These are phyloP conservation scores for Ophiostoma sp. DNA, from an alignment of 2,329 filamentous ascomycete genomes.

Conservation along the genomic window DNA sequence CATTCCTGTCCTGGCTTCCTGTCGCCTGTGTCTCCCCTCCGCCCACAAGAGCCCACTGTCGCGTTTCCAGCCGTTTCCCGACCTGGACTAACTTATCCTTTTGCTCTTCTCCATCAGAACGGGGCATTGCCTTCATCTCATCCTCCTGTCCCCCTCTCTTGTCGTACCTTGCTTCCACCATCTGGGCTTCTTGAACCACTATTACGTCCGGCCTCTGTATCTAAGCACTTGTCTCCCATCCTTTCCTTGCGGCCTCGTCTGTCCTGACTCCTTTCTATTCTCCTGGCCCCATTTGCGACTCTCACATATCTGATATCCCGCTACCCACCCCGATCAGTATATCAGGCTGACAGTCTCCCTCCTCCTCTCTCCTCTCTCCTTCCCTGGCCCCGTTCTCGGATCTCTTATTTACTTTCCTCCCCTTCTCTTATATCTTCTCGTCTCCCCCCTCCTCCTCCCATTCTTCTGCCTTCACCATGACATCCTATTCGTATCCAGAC, in stretches of 20 bases:
- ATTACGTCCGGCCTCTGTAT: not conserved
- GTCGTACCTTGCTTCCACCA: not conserved
- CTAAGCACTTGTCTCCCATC: not conserved
- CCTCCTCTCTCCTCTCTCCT: conserved; percentile 11
- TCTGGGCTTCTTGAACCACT: not conserved
- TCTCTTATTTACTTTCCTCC: conserved; percentile 1
- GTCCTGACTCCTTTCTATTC: not conserved
- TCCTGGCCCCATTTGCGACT: not conserved
- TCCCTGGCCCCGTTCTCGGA: conserved; percentile 3
- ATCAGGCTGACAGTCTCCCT: conserved; percentile 18
- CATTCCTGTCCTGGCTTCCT: conserved; percentile 18
- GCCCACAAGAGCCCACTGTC: conserved; percentile 11
- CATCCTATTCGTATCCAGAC: conserved; percentile 31
- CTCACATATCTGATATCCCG: not conserved
- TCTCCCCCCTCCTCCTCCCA: not conserved
- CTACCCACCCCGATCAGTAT: conserved; percentile 18
- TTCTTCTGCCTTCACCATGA: conserved; percentile 28
- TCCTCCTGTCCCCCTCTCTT: conserved; percentile 10
- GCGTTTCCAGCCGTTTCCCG: conserved; percentile 12
- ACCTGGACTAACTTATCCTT: conserved; percentile 12
- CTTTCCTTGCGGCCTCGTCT: conserved; percentile 2
- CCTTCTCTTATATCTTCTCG: conserved; percentile 13
- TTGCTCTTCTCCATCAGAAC: conserved; percentile 18
- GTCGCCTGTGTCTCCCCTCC: conserved; percentile 7
- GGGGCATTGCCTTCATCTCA: conserved; percentile 21